Conservation (phyloP, 345 rosid species). For the Camelina neglecta region DNA sequence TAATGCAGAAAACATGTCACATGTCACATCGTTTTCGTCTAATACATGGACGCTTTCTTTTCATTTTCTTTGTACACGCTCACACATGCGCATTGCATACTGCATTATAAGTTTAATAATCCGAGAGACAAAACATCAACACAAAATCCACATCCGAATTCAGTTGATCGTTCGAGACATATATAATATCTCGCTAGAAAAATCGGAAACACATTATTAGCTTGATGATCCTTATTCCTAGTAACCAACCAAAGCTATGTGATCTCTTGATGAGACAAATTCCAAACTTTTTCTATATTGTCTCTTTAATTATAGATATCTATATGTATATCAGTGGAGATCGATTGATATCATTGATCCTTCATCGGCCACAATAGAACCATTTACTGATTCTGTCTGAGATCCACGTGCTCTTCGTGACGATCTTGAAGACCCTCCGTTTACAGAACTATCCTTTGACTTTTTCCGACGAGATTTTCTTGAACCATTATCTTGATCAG, state of each 20-base stretch:
- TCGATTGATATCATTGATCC: constrained; percentile 31
- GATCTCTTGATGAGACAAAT: background rate
- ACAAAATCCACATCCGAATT: no score
- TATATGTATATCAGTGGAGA: background rate
- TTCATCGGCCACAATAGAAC: constrained; percentile 10
- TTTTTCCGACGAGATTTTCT: constrained; percentile 57
- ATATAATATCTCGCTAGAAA: background rate
- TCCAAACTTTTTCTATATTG: background rate
- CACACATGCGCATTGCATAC: no score
- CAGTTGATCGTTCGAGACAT: background rate
- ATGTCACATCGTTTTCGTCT: no score
- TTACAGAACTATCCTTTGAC: constrained; percentile 45
- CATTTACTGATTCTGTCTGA: constrained; percentile 30
- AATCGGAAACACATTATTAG: background rate
- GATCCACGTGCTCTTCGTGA: constrained; percentile 39
- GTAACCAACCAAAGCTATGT: constrained; percentile 12
- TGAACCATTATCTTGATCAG: constrained; percentile 42
- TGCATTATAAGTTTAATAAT: no score
- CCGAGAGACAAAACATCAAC: no score
- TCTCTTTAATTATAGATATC: background rate
- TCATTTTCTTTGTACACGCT: no score
- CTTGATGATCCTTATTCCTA: constrained; percentile 2
- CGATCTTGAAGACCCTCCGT: constrained; percentile 46
- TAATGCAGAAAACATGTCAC: no score
- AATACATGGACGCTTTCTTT: no score